phyloP scores from a whole-genome alignment of 73 alveolate species.

The Paramecium sonneborni region DNA sequence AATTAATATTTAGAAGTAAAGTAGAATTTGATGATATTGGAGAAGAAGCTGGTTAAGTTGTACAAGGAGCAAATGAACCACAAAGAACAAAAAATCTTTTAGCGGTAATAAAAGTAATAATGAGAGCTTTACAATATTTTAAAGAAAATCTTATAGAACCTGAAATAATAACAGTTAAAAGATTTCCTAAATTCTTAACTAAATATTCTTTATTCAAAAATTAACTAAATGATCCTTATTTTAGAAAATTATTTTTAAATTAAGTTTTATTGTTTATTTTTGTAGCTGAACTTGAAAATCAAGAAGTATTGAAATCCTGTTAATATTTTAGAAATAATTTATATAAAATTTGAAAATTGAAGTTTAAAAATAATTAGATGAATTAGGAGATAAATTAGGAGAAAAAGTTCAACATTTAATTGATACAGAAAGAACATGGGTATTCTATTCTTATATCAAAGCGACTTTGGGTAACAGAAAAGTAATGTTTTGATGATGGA shows the following conservation, averaged over 20 bases:
- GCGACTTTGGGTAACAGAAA: constrained; percentile 39
- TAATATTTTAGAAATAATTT: constrained; percentile 14
- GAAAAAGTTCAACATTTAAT: background rate
- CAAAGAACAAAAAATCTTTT: background rate
- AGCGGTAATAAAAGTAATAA: background rate
- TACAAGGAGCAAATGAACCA: background rate
- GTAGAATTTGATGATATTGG: background rate
- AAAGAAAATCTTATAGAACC: constrained; percentile 26
- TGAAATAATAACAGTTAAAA: background rate
- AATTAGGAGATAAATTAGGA: constrained; percentile 23
- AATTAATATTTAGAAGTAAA: background rate
- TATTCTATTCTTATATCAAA: constrained; percentile 8
- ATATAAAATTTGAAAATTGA: constrained; percentile 1
- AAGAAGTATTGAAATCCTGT: constrained; percentile 1
- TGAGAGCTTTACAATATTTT: constrained; percentile 29
- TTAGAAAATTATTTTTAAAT: constrained; percentile 15
- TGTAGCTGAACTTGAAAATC: constrained; percentile 21
- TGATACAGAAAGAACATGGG: constrained; percentile 46
- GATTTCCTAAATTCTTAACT: constrained; percentile 50
- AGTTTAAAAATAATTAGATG: constrained; percentile 3
- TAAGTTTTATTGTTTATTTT: constrained; percentile 21
- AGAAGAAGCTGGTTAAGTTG: constrained; percentile 8
- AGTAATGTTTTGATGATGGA: background rate
- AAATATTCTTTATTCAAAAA: constrained; percentile 23
- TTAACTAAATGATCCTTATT: constrained; percentile 9